Base-by-base conservation (phyloP, 805 yeast genomes). In the Nakazawaea holstii region DNA sequence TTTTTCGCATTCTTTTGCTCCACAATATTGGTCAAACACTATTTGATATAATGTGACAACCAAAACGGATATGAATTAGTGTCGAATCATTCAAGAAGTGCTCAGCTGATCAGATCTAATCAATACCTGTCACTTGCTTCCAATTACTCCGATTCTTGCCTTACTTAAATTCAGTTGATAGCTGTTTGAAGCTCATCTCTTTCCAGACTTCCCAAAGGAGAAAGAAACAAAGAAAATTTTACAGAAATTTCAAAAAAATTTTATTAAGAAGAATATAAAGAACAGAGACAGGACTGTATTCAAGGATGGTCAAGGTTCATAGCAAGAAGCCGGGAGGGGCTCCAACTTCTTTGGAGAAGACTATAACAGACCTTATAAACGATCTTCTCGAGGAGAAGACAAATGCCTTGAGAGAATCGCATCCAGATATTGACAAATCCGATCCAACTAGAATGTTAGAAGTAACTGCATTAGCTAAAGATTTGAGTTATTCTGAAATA, bases 331-430 rank as follows among this genome's bases (percentile, higher is more conserved):
- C 49, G 11, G 64, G 64, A 2, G 43, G 52, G 13, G 52, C 64
- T 28, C 66, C 62, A 31, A 56, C 60, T 35, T 62, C 61, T 11
- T 55, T 83, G 45, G 88, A 84, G 53, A 75, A 73, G 49, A 82
- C 79, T 53, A 69, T 86, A 2, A 72, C 75, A 46, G 77, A 72
- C 44, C 66, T 79, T 17, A 74, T 85, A 1, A 77, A 78, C 56
- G 67, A 72, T 10, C 64, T 84, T 33, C 65, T 85, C 26, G 87
- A 81, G 33, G 85, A 80, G 53, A 76, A 75, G 55, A 75, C 87
- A 0, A 67, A 69, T 9, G 72, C 69, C n/a, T 48, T 65, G 61
- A 64, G 49, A 59, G 65, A 60, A 51, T 62, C 55, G 51, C 54
- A 45, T 17, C 58, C 55, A 40, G 63, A 60, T 38, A 57, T 67